Conservation (phyloP, 2,329 filamentous ascomycete genomes). For the Fusarium sp. region DNA sequence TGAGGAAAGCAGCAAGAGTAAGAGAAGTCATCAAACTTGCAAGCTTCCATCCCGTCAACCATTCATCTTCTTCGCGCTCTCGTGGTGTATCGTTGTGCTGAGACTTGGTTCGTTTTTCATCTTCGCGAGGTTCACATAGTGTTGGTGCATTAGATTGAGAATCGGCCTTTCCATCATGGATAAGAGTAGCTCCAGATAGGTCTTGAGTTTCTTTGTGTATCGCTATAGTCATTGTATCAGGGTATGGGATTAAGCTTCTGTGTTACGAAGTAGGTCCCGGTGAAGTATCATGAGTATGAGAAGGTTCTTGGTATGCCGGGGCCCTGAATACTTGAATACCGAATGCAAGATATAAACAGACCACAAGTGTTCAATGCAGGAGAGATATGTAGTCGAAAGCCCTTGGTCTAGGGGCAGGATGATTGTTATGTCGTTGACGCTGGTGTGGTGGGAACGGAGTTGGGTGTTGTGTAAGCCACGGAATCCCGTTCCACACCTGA, state of each 20-base stretch:
- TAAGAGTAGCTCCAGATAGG: background rate
- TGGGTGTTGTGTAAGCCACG: conserved; percentile 7
- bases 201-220: background rate
- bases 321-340: conserved; percentile 17
- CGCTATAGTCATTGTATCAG: conserved; percentile 11
- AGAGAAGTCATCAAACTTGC: conserved; percentile 50
- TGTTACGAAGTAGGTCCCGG: background rate
- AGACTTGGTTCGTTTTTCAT: conserved; percentile 9
- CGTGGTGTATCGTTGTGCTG: conserved; percentile 10
- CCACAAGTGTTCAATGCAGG: conserved; percentile 8
- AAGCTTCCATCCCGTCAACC: conserved; percentile 46
- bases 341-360: conserved; percentile 1
- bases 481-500: conserved; percentile 18
- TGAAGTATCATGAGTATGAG: background rate
- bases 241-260: background rate
- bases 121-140: conserved; percentile 26
- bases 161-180: conserved; percentile 12
- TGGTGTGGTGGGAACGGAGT: conserved; percentile 30
- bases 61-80: conserved; percentile 25
- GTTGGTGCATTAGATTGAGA: conserved; percentile 31
- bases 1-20: conserved; percentile 56
- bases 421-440: conserved; percentile 5
- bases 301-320: conserved; percentile 11
- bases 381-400: conserved; percentile 15
- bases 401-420: conserved; percentile 1